Base-by-base conservation (phyloP, 805 yeast genomes). In the Debaryomyces maramus region DNA sequence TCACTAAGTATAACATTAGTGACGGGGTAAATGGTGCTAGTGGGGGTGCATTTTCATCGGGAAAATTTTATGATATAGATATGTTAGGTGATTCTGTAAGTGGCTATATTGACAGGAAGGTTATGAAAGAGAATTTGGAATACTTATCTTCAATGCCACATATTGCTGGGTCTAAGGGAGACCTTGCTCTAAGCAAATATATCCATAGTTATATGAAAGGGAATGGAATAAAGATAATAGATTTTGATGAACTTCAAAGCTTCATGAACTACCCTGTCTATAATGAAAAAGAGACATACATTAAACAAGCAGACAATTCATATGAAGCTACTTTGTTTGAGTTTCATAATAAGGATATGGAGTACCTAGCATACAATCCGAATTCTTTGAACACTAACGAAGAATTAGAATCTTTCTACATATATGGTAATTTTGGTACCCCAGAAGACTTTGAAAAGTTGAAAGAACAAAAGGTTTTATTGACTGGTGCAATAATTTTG, bases 81-180 rank as follows among this genome's bases (percentile, higher is more conserved):
- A 69, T 69, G 39, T 61, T 90, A 32, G 60, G 72, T 11, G 65
- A 66, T 4, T 75, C 75, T 34, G 67, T 85, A 6, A 59, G 63
- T n/a, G 70, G 75, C 32, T 56, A 47, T 32, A 67, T 87, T 21
- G 85, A 80, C 52, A 59, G 70, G 5, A 72, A 76, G 17, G 60
- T 77, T 16, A 68, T 91, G 60, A 81, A 81, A 51, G 81, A 78
- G 33, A 80, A 82, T 46, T 53, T 85, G 41, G 85, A 85, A 49
- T 87, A 86, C 51, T 56, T 88, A 17, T 80, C 90, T 19, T 76
- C 85, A 6, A 79, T 88, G 80, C 88, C 96, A 3, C 97, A 89
- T 57, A 62, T 84, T 47, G 80, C 97, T 0, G 98, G 98, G 3
- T 83, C 97, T 2, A 77, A 80, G 11, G 98, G 96, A 14, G 97